These are phyloP conservation scores for Botrytis sinoallii DNA, from an alignment of 2,329 filamentous ascomycete genomes.

Conservation along the genomic window DNA sequence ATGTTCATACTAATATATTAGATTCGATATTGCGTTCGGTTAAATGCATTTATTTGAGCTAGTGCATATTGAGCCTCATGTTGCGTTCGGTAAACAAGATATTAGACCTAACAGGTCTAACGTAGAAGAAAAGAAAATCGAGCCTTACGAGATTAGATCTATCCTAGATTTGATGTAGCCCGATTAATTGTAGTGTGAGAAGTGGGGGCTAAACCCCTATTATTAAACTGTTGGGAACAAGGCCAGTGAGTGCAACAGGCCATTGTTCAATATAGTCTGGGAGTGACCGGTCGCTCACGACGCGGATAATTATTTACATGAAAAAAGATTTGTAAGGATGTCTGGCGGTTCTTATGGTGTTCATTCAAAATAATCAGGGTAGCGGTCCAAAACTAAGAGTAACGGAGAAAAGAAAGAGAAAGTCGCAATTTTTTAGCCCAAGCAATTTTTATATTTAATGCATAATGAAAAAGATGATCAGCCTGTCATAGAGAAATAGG, in stretches of 20 bases:
- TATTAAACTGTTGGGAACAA: neutral
- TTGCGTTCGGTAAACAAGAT: too few species aligned
- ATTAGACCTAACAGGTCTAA: too few species aligned
- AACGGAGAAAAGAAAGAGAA: neutral
- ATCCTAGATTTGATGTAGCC: neutral
- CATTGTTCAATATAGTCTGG: neutral
- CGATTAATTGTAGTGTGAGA: neutral
- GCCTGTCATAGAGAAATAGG: neutral
- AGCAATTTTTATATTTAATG: neutral
- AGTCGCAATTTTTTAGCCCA: neutral
- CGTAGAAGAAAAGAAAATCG: too few species aligned
- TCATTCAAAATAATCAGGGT: neutral
- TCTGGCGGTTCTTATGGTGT: neutral
- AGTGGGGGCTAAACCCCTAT: neutral
- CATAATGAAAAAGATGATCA: neutral
- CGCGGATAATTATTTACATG: neutral
- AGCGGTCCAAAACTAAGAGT: neutral
- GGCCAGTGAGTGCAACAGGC: too few species aligned
- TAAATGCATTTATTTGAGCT: too few species aligned
- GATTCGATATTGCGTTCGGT: too few species aligned
- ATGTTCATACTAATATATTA: too few species aligned
- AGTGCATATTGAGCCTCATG: too few species aligned
- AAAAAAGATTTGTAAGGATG: rapidly evolving
- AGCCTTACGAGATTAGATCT: neutral
- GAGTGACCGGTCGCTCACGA: neutral